Base-by-base conservation (phyloP, 345 rosid genomes). In the Erysimum cheiranthoides region DNA sequence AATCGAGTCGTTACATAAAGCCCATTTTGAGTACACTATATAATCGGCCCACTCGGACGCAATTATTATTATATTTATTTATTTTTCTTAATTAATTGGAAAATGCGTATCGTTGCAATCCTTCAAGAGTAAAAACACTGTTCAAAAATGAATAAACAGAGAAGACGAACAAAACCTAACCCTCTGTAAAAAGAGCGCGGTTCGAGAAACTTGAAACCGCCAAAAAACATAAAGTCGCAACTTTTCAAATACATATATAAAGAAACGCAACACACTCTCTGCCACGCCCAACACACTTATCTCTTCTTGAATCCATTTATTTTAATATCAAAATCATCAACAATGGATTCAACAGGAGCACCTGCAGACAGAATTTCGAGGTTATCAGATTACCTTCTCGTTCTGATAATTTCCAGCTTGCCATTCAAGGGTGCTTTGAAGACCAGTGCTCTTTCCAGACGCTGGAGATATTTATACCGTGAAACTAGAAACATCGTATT, bases 231-330 rank as follows among this genome's bases (percentile, higher is more conserved):
- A 61, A 28, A 17, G 62, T 30, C 54, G 53, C 70, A 73, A 72
- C 69, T 25, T 72, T 72, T 61, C 42, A 61, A 12, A 38, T 11
- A 2, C 11, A 16, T 35, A 27, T 47, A 72, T 71, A 34, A 34
- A 27, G 5, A 9, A 8, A 18, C 3, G 5, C 27, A 5, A 4
- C 35, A 0, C 46, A 1, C 54, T 12, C 27, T 11, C 0, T 28
- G 4, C 2, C 10, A 34, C 42, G 10, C 50, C 7, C 18, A 28
- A 5, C 5, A 38, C 2, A 25, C 4, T 8, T 38, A 9, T 72
- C 30, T 64, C 10, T 36, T 16, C 18, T 16, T 46, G 60, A 28
- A n/a, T 61, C 30, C 75, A n/a, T 11, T 10, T 10, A 0, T 10
- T 2, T 1, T 7, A 3, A 4, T 32, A 2, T 0, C 11, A 50